Percentiles rank a stretch among this genome's conserved stretches.
Conservation (phyloP, 2,329 filamentous ascomycete species). For the Lecanicillium sp. region DNA sequence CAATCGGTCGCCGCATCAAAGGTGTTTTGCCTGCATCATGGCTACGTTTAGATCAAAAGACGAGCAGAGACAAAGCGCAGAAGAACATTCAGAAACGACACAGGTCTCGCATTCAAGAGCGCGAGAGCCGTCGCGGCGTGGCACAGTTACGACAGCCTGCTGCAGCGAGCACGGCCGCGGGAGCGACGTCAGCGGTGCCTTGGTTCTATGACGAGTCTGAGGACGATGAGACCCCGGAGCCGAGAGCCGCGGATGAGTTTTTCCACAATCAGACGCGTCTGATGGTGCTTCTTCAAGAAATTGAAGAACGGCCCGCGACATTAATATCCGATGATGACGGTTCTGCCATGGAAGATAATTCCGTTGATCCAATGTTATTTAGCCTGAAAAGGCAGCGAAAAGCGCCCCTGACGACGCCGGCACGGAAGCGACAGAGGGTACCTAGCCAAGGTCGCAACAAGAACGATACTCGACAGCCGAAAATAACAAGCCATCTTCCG, state of each 20-base stretch:
- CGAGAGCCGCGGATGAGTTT: slow-evolving; percentile 14
- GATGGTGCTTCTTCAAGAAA: slow-evolving; percentile 10
- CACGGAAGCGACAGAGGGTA: slow-evolving; percentile 19
- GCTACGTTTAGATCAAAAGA: slow-evolving; percentile 50
- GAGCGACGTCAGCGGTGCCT: slow-evolving; percentile 19
- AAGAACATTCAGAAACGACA: slow-evolving; percentile 20
- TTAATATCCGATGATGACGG: slow-evolving; percentile 21
- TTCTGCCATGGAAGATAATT: slow-evolving; percentile 41
- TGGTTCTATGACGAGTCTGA: slow-evolving; percentile 42
- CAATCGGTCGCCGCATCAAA: slow-evolving; percentile 39
- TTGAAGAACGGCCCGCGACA: slow-evolving; percentile 5
- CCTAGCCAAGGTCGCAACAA: slow-evolving; percentile 9
- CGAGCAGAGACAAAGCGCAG: slow-evolving; percentile 22
- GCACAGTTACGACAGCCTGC: slow-evolving; percentile 33
- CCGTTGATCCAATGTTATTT: slow-evolving; percentile 43
- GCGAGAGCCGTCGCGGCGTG: slow-evolving; percentile 37
- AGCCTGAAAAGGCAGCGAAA: slow-evolving; percentile 31
- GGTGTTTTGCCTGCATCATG: slow-evolving; percentile 62
- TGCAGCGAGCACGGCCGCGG: slow-evolving; percentile 9
- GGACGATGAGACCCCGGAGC: slow-evolving; percentile 23
- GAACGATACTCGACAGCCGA: background rate
- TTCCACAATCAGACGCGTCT: slow-evolving; percentile 21
- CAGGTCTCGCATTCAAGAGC: slow-evolving; percentile 27
- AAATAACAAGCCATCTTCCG: too few species aligned
- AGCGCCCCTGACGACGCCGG: too few species aligned